Evolutionary conservation across 768 basidiomycete genomes (phyloP), one percentile per base, ranked within the genome.

Genomic region (Suillus cothurnatus): DNA sequence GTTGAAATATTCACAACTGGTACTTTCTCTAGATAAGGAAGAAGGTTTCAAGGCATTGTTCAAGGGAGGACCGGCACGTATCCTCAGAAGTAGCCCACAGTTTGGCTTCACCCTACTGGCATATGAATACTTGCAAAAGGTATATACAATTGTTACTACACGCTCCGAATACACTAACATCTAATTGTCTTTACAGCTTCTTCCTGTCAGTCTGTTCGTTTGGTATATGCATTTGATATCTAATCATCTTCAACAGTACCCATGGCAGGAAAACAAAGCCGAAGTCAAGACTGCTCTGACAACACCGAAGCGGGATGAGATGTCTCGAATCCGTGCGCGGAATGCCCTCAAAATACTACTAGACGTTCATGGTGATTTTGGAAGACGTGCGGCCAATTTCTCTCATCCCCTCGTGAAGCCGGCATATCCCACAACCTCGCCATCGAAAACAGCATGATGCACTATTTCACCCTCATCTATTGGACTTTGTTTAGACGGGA

Each of bases 341-440:
- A 98, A 98, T 81, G 97, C 95, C 17, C 85, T 99, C 72, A 95
- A 95, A 78, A 94, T 95, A 66, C 77, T 95, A 67, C 80, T 95
- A 73, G 94, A 95, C 71, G 91, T 93, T 45, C 93, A 94, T 77
- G 92, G 92, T n/a, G 92, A 95, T 75, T 92, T 94, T 79, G 90
- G 90, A 31, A 82, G 87, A 59, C 83, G 86, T 52, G 85, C 84
- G 19, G 80, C 81, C 32, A 76, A 66, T 57, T 76, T 76, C 47
- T 71, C 36, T 15, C 74, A 74, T 41, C 70, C 74, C 47, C 61
- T 75, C 23, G 58, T 70, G 39, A 59, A 59, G 39, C 58, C 14
- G 19, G 53, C 55, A 38, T 68, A 68, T 4, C 41, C 73, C 21
- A 31, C 39, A 41, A 14, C 26, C 38, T 47, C 69, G 34, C 67